Conservation (phyloP, 2,329 filamentous ascomycete species). For the Hortaea werneckii region DNA sequence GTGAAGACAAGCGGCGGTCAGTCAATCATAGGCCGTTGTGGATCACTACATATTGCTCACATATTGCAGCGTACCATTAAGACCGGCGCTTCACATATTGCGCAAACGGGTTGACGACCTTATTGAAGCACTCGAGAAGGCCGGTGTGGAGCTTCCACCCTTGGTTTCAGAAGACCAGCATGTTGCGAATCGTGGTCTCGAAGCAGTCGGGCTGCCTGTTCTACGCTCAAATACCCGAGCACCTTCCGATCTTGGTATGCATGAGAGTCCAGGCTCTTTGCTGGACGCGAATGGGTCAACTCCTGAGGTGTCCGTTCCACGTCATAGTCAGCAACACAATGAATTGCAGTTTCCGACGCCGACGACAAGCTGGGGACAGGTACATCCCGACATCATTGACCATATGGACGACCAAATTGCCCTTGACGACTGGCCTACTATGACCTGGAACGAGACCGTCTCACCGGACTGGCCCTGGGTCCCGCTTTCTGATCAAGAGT, state of each 20-base stretch:
- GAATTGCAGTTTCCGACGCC: no score
- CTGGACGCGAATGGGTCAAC: no score
- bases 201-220: slow-evolving; percentile 1
- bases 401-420: slow-evolving; percentile 1
- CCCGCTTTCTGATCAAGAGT: neutral
- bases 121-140: neutral
- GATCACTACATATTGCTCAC: neutral
- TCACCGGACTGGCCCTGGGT: slow-evolving; percentile 10
- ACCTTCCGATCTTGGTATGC: no score
- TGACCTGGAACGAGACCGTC: slow-evolving; percentile 3
- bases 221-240: neutral
- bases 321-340: no score
- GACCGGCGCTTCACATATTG: neutral
- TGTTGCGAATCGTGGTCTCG: slow-evolving; percentile 27
- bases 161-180: slow-evolving; percentile 23
- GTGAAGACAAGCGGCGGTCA: slow-evolving; percentile 23
- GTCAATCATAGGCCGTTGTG: neutral
- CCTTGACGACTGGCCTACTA: neutral
- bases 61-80: neutral
- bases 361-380: no score
- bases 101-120: neutral
- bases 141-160: neutral
- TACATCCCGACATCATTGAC: no score
- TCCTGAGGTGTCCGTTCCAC: no score
- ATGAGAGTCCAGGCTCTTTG: no score